Percentiles rank a stretch among this genome's conserved stretches.
phyloP scores from a whole-genome alignment of 2,329 filamentous ascomycete genomes.

The Aspergillus ochraceus region DNA sequence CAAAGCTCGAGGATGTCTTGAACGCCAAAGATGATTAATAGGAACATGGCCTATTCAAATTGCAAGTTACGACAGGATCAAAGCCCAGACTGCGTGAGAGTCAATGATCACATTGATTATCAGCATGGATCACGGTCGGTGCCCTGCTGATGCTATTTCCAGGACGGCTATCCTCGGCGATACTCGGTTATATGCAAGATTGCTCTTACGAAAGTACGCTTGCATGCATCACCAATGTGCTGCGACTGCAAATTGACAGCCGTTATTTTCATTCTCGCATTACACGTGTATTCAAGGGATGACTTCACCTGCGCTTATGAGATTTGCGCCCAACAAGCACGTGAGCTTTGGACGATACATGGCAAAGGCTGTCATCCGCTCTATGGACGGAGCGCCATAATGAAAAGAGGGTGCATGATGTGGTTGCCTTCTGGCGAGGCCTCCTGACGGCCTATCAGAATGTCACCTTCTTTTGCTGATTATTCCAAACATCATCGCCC shows the following conservation, averaged over 20 bases:
- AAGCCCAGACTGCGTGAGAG: neutral
- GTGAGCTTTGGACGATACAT: neutral
- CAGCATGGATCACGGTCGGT: neutral
- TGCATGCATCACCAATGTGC: neutral
- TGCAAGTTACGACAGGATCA: neutral
- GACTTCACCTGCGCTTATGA: neutral
- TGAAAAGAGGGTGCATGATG: neutral
- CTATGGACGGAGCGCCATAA: neutral
- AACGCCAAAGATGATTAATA: constrained; percentile 38
- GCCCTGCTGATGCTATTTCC: too few species aligned
- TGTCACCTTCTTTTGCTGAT: constrained; percentile 7
- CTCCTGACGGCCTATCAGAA: neutral
- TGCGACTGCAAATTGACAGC: neutral
- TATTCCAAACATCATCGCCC: constrained; percentile 20
- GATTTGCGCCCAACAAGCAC: neutral
- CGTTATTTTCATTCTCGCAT: neutral
- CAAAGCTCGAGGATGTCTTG: constrained; percentile 48
- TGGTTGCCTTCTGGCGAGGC: constrained; percentile 4
- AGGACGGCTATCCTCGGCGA: neutral
- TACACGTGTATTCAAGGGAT: neutral
- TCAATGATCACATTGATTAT: neutral
- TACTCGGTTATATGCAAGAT: neutral
- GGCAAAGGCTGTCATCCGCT: neutral
- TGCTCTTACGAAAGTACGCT: neutral
- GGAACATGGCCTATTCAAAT: neutral